phyloP scores from a whole-genome alignment of 192 early-diverging fungal species.

The Coemansia sp. region DNA sequence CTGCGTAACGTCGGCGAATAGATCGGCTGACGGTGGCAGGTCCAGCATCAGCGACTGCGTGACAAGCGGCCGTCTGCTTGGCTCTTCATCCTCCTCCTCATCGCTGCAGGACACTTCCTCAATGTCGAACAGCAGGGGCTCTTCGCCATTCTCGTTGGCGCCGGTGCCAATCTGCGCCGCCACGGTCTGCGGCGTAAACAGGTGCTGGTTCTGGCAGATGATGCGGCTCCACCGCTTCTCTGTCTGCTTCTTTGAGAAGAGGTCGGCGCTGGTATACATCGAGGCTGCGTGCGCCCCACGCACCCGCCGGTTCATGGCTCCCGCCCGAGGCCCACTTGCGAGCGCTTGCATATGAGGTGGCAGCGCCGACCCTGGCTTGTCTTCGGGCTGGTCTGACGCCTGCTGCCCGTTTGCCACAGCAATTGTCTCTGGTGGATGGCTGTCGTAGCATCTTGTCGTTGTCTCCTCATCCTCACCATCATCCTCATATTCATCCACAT shows the following conservation, averaged over 20 bases:
- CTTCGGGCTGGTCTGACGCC: neutral
- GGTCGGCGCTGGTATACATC: constrained; percentile 20
- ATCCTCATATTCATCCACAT: neutral
- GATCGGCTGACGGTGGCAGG: constrained; percentile 37
- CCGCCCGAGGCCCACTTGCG: neutral
- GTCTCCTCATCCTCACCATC: too few relatives aligned
- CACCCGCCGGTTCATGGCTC: neutral
- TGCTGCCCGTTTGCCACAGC: neutral
- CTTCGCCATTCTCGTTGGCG: neutral
- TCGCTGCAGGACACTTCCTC: constrained; percentile 3
- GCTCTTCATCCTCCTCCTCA: neutral
- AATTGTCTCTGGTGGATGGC: neutral
- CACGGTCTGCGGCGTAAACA: constrained; percentile 24
- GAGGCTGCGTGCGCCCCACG: constrained; percentile 16
- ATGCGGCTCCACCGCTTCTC: constrained; percentile 51
- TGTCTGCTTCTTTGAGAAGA: constrained; percentile 33
- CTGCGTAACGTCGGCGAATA: constrained; percentile 39
- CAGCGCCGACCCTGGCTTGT: neutral
- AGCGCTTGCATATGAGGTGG: too few relatives aligned
- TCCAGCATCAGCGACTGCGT: constrained; percentile 40
- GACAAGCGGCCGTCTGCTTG: neutral
- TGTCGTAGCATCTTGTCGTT: too few relatives aligned
- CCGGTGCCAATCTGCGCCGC: constrained; percentile 10
- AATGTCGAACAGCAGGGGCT: constrained; percentile 1
- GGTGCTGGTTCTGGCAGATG: constrained; percentile 50